Conservation (phyloP, 202 grass and related monocot species). For the Schoenoplectus triqueter region DNA sequence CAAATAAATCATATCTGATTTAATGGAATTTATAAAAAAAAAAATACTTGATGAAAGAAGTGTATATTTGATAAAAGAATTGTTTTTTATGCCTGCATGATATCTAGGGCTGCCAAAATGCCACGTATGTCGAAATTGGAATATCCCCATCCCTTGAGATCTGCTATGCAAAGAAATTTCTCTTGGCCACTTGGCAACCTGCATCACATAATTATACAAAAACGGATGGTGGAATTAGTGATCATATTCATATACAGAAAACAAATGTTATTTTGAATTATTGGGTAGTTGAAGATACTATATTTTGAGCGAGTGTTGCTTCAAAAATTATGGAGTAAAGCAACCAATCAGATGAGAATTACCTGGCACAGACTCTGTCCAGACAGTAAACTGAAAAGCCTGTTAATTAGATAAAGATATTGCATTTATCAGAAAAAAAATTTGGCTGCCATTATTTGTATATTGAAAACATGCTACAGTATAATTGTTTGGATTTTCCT, state of each 20-base stretch:
- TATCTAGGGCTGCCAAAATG: slow-evolving; percentile 46
- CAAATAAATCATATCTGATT: not conserved
- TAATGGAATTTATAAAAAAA: not conserved
- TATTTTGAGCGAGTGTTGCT: not conserved
- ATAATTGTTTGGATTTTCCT: not conserved
- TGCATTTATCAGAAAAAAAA: slow-evolving; percentile 5
- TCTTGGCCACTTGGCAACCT: slow-evolving; percentile 54
- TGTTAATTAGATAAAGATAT: slow-evolving; percentile 32
- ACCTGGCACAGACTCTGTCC: slow-evolving; percentile 52
- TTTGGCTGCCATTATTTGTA: not conserved
- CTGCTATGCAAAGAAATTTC: slow-evolving; percentile 50
- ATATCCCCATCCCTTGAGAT: slow-evolving; percentile 54
- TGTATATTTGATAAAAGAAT: not conserved
- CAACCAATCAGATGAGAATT: not conserved
- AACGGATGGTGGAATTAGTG: not conserved
- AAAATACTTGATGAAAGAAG: not conserved
- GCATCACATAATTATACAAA: slow-evolving; percentile 19
- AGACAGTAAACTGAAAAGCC: slow-evolving; percentile 48
- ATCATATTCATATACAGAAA: not conserved
- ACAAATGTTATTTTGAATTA: not conserved
- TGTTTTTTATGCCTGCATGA: slow-evolving; percentile 44
- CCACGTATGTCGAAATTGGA: slow-evolving; percentile 46
- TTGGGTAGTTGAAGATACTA: not conserved
- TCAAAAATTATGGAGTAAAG: not conserved
- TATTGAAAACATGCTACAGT: slow-evolving; percentile 14